Evolutionary conservation across 2,329 filamentous ascomycete species (phyloP), one percentile per base, ranked within the genome.

Genomic region (Incumbomyces lentus): DNA sequence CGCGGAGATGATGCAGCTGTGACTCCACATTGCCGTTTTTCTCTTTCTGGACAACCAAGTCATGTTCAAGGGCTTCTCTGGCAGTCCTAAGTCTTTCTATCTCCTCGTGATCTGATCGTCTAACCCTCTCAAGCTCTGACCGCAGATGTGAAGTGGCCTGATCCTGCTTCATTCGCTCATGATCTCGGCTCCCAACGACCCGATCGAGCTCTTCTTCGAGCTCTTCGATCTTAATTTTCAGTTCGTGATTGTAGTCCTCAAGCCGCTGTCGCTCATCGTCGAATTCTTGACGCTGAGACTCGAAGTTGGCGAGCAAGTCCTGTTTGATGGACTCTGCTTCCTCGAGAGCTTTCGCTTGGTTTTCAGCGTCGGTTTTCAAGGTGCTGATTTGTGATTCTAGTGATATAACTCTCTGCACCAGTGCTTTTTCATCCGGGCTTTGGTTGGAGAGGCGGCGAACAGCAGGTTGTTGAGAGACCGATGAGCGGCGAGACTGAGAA

Each of bases 281-380:
- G 55, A 95, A 95, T 59, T 96, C 92, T 19, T 79, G 80, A 64
- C 95, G 87, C 54, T 93, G 78, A 11, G 89, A 85, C 60, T 96
- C 88, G 69, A 98, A 86, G 59, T 98, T 98, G 54, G 86, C 83
- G 66, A 98, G 80, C 8, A 98, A 77, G 63, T 96, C 92, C 57
- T 85, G 84, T 64, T 98, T 98, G 1, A 85, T 95, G 2, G 86
- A 89, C 56, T 92, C 86, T 5, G 79, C 86, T 63, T 96, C 90
- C 52, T 92, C 80, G 51, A 95, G 58, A 71, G 76, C 68, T 75
- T 81, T 59, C 26, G 53, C 40, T 19, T 49, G 52, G 43, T 58
- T 52, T 76, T 77, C 56, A 2, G 84, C 74, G 51, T 93, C 85
- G 56, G 81, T 82, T 54, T 90, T 82, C 10, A 92, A 66, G 3